A percentile compares a stretch with the other conserved stretches of the same genome.
phyloP scores from a whole-genome alignment of 495 filamentous ascomycete species.

The Penicillium canariense region DNA sequence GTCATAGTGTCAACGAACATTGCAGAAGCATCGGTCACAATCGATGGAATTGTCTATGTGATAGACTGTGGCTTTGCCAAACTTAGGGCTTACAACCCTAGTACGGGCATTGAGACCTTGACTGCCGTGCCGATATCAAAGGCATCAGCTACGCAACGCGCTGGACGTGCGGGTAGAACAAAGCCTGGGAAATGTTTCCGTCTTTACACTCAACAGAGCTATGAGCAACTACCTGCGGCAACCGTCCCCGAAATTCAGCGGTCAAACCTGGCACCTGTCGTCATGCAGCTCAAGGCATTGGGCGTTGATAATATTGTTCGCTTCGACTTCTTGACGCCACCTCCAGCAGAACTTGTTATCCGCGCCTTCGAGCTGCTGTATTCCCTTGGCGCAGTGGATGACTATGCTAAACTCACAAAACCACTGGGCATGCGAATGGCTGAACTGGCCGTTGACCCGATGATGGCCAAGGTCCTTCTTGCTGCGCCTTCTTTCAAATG shows the following conservation, averaged over 20 bases:
- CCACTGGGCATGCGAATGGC: conserved; percentile 90
- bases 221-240: conserved; percentile 64
- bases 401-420: conserved; percentile 86
- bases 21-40: conserved; percentile 92
- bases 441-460: conserved; percentile 90
- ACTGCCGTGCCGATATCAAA: conserved; percentile 88
- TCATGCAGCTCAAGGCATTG: conserved; percentile 92
- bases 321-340: conserved; percentile 86
- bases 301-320: conserved; percentile 94
- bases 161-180: conserved; percentile 88
- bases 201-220: conserved; percentile 80
- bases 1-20: conserved; percentile 96
- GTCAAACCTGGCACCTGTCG: conserved; percentile 83
- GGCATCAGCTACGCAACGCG: conserved; percentile 88
- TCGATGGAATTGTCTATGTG: conserved; percentile 90
- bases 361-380: conserved; percentile 87
- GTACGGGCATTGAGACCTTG: conserved; percentile 84
- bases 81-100: conserved; percentile 81
- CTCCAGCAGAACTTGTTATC: conserved; percentile 82
- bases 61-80: conserved; percentile 94
- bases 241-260: conserved; percentile 91
- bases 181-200: conserved; percentile 94
- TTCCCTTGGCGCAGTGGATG: conserved; percentile 84
- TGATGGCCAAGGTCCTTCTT: conserved; percentile 91
- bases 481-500: conserved; percentile 74